These are phyloP conservation scores for Stachybotrys chartarum DNA, from an alignment of 2,329 filamentous ascomycete species.

Conservation along the genomic window DNA sequence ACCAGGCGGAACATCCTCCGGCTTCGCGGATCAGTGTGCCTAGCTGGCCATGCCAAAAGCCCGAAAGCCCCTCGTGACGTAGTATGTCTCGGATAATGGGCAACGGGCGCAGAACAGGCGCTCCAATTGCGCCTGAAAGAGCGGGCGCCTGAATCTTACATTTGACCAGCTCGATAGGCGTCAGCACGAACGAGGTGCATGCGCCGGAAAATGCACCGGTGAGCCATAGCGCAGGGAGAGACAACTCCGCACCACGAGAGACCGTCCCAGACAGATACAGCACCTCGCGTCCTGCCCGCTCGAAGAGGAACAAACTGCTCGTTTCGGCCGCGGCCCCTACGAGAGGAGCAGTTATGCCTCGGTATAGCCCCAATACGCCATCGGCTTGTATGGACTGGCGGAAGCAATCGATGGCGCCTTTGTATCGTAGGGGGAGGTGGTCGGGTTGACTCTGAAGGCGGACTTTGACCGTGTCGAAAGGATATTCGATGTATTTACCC, in stretches of 20 bases:
- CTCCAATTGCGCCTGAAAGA: slow-evolving; percentile 30
- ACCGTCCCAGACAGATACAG: slow-evolving; percentile 47
- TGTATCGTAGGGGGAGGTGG: slow-evolving; percentile 72
- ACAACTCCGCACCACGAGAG: slow-evolving; percentile 51
- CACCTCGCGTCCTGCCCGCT: slow-evolving; percentile 63
- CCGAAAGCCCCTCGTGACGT: slow-evolving; percentile 70
- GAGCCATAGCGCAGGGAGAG: slow-evolving; percentile 66
- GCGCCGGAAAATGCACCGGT: slow-evolving; percentile 84
- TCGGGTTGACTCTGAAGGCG: slow-evolving; percentile 93
- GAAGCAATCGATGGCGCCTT: slow-evolving; percentile 88
- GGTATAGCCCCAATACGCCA: slow-evolving; percentile 77
- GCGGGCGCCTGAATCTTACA: slow-evolving; percentile 89
- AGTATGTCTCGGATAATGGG: slow-evolving; percentile 73
- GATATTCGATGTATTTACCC: slow-evolving; percentile 96
- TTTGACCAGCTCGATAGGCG: slow-evolving; percentile 94
- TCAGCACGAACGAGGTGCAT: slow-evolving; percentile 84
- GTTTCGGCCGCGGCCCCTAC: slow-evolving; percentile 88
- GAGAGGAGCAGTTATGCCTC: slow-evolving; percentile 86
- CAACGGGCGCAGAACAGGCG: slow-evolving; percentile 53
- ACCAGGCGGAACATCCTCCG: slow-evolving; percentile 91
- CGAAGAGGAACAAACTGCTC: slow-evolving; percentile 88
- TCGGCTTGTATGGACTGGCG: slow-evolving; percentile 73
- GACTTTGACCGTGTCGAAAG: slow-evolving; percentile 97
- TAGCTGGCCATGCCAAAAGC: slow-evolving; percentile 93
- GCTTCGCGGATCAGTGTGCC: slow-evolving; percentile 92